These are phyloP conservation scores for Trametes meyenii DNA, from an alignment of 768 basidiomycete genomes.

Conservation along the genomic window DNA sequence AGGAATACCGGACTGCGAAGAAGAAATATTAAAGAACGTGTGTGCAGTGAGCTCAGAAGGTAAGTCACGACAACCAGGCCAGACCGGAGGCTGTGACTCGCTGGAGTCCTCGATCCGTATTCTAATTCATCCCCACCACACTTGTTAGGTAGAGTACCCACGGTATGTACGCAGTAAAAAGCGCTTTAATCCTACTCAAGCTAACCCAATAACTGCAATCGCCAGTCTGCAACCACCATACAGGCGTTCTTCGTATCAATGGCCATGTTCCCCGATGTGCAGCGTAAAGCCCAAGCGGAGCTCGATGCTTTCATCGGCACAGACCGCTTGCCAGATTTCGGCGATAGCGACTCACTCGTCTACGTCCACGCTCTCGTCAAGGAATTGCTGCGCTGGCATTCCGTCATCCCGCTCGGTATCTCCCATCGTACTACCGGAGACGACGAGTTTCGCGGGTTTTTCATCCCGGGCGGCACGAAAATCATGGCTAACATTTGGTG, in stretches of 20 bases:
- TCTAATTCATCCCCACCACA: no score
- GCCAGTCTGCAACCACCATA: conserved; percentile 27
- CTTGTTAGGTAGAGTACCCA: no score
- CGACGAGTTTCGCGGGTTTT: conserved; percentile 25
- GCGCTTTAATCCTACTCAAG: no score
- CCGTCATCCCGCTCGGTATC: conserved; percentile 13
- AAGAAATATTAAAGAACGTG: no score
- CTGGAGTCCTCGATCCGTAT: no score
- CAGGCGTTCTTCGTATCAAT: conserved; percentile 34
- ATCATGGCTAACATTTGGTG: conserved; percentile 31
- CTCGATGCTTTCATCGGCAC: conserved; percentile 17
- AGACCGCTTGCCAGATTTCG: conserved; percentile 14
- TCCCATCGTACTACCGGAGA: conserved; percentile 34
- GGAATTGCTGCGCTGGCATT: conserved; percentile 19
- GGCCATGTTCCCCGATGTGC: conserved; percentile 30
- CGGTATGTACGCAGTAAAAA: no score
- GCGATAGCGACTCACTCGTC: conserved; percentile 7
- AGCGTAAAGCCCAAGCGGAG: conserved; percentile 20
- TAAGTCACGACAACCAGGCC: no score
- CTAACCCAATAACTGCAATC: no score
- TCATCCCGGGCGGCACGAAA: conserved; percentile 29
- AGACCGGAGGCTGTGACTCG: no score
- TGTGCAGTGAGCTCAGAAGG: no score
- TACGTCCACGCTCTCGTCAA: conserved; percentile 18
- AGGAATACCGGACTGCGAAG: no score